Evolutionary conservation across 2,329 filamentous ascomycete genomes (phyloP), one percentile per base, ranked within the genome.

Genomic region (Aspergillus uvarum): DNA sequence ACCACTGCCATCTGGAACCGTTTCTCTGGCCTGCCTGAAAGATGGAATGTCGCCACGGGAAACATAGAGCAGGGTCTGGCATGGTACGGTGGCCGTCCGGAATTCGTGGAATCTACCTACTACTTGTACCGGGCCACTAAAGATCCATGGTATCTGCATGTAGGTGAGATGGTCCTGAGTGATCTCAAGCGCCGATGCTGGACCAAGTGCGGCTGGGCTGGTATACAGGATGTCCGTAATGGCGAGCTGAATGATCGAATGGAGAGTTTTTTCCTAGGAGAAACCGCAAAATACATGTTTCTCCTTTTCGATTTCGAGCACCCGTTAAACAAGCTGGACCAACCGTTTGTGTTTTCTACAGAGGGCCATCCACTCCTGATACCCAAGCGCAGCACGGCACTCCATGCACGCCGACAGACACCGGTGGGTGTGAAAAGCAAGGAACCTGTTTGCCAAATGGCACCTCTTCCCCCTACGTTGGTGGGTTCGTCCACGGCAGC

Each of bases 241-340:
- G 94, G 94, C 3, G 91, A 97, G 76, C 87, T 92, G 76, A 91
- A 86, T 67, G 93, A 99, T 73, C 89, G 95, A 35, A 98, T 98
- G 95, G 95, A 99, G 77, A 98, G 94, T 73, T 99, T 98, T 82
- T 98, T 98, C 71, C 83, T 99, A 1, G 94, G 95, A 14, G 95
- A 99, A 77, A 99, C 95, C 1, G 89, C 92, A 49, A 97, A 98
- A 76, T 99, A 99, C 74, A 81, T 99, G 63, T 98, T 96, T 74
- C 80, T 99, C 57, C 85, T 98, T 2, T 98, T 96, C 74, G 91
- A 96, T 65, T 84, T 88, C 4, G 83, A 87, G 14, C 95, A 98
- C 76, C 92, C 93, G 0, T 79, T 99, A 47, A 98, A 98, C 75
- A 88, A 86, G 21, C 79, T 96, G 44, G 95, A 98, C 75, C 87